phyloP scores from a whole-genome alignment of 331 rosid species.

The Acacia concinna region DNA sequence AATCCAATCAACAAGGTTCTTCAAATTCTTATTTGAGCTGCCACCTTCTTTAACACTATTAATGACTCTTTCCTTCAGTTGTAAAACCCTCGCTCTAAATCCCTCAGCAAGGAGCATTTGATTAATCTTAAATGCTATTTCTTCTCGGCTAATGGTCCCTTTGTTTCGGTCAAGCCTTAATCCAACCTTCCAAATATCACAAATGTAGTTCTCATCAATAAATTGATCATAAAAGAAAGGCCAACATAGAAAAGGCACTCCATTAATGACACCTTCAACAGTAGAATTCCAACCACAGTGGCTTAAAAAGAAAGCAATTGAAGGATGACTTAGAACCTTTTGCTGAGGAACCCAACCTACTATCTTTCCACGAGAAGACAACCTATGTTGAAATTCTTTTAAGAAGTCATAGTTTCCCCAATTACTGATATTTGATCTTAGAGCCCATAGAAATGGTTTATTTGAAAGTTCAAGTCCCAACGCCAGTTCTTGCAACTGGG shows the following conservation, averaged over 20 bases:
- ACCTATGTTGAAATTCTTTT: conserved; percentile 32
- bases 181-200: conserved; percentile 48
- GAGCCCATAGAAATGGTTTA: conserved; percentile 46
- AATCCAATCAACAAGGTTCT: conserved; percentile 38
- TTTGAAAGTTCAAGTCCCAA: conserved; percentile 37
- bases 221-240: conserved; percentile 52
- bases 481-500: conserved; percentile 45
- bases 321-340: conserved; percentile 38
- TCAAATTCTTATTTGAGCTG: conserved; percentile 32
- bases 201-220: conserved; percentile 36
- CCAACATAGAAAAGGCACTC: conserved; percentile 51
- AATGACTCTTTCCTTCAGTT: conserved; percentile 23
- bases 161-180: conserved; percentile 26
- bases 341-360: conserved; percentile 45
- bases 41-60: conserved; percentile 38
- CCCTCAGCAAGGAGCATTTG: conserved; percentile 31
- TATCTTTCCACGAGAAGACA: conserved; percentile 26
- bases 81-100: conserved; percentile 31
- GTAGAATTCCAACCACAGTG: conserved; percentile 61
- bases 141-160: conserved; percentile 22
- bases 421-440: conserved; percentile 25
- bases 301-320: conserved; percentile 47
- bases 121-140: conserved; percentile 33
- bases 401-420: conserved; percentile 6
- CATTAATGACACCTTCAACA: conserved; percentile 42